A percentile compares a stretch with the other conserved stretches of the same genome.
These are phyloP conservation scores for Mortierella sp. DNA, from an alignment of 371 early-diverging fungal species.

Conservation along the genomic window DNA sequence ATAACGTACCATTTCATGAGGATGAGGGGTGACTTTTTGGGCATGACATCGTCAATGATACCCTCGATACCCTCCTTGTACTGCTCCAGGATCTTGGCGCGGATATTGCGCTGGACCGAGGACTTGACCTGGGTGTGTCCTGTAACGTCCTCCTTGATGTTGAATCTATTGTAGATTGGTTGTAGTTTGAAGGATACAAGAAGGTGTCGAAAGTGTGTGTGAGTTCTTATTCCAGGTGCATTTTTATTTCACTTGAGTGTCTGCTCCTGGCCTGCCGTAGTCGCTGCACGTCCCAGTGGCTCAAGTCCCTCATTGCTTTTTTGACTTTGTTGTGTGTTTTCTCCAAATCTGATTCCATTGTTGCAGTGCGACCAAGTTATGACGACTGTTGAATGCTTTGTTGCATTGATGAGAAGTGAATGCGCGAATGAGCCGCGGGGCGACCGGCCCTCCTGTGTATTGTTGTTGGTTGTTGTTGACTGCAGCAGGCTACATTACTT, in stretches of 20 bases:
- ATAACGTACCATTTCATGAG: conserved; percentile 88
- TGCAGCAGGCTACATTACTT: conserved; percentile 25
- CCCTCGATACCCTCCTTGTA: conserved; percentile 87
- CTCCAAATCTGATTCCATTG: conserved; percentile 5
- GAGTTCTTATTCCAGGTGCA: neutral
- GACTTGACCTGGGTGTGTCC: conserved; percentile 93
- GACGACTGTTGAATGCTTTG: neutral
- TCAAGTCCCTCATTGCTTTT: neutral
- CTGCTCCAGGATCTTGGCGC: conserved; percentile 88
- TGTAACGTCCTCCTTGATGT: conserved; percentile 81
- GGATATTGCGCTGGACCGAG: conserved; percentile 91
- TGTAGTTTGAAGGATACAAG: neutral
- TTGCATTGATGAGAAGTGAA: neutral
- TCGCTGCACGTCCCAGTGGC: neutral
- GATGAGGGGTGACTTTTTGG: conserved; percentile 91
- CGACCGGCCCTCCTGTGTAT: neutral
- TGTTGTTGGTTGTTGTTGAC: neutral
- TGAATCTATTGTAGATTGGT: conserved; percentile 68
- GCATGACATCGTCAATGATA: conserved; percentile 92
- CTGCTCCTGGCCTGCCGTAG: neutral
- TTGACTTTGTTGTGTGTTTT: neutral
- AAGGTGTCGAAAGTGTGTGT: neutral
- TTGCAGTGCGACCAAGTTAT: neutral
- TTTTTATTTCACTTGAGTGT: neutral
- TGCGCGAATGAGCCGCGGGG: neutral